Percentiles rank a stretch among this genome's conserved stretches.
Evolutionary conservation across 768 basidiomycete genomes (phyloP).

Genomic region (Lentinula boryana): DNA sequence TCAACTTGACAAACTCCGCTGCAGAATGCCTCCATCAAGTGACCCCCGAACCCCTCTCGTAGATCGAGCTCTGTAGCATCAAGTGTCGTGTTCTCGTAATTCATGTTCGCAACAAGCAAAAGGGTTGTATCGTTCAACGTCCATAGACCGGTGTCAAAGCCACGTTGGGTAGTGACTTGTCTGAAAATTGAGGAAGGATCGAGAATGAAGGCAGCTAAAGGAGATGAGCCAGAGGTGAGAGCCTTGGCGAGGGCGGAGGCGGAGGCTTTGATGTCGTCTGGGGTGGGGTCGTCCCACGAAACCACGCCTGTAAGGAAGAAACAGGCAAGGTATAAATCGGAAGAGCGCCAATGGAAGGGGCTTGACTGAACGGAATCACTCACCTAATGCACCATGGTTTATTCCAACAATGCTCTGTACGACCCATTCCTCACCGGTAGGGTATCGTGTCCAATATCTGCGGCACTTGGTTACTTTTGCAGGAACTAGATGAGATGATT

Average conservation of each 20-base stretch:
- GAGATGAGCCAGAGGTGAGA: conserved; percentile 21
- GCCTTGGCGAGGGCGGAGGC: conserved; percentile 43
- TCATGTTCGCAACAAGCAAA: conserved; percentile 46
- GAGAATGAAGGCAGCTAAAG: conserved; percentile 42
- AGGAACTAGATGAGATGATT: no score
- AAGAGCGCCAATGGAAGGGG: no score
- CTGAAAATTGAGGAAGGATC: conserved; percentile 32
- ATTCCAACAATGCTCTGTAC: conserved; percentile 61
- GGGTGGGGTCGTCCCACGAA: conserved; percentile 51
- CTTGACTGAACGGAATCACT: conserved; percentile 8
- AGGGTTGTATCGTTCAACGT: conserved; percentile 32
- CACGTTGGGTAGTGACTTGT: conserved; percentile 29
- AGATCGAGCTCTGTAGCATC: conserved; percentile 16
- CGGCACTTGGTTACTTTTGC: no score
- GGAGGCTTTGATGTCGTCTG: conserved; percentile 44
- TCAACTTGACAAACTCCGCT: conserved; percentile 24
- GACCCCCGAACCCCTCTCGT: conserved; percentile 6
- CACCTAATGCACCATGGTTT: conserved; percentile 63
- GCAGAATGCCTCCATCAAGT: conserved; percentile 26
- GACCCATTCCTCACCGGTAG: conserved; percentile 67
- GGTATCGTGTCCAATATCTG: conserved; percentile 27
- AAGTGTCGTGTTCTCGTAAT: conserved; percentile 30
- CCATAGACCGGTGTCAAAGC: conserved; percentile 51
- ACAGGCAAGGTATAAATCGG: background rate
- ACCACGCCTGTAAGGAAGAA: conserved; percentile 28